A percentile compares a stretch with the other conserved stretches of the same genome.
phyloP scores from a whole-genome alignment of 1,284 basidiomycete species.

The Heterobasidion irregulare region DNA sequence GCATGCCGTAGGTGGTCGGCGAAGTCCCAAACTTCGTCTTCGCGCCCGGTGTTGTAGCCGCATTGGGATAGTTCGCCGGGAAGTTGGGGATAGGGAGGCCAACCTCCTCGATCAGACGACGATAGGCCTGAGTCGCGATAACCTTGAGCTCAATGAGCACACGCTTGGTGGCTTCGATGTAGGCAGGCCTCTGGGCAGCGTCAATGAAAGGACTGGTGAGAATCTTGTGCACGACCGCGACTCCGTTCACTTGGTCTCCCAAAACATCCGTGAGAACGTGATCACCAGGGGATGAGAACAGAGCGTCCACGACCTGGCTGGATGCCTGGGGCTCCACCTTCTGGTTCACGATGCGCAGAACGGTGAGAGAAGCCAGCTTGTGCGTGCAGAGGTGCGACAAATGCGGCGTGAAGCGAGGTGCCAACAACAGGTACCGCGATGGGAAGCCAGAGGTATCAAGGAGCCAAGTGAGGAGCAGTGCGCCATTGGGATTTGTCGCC shows the following conservation, averaged over 20 bases:
- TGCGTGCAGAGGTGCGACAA: constrained; percentile 96
- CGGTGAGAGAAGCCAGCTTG: constrained; percentile 92
- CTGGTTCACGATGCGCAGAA: constrained; percentile 89
- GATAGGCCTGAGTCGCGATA: constrained; percentile 87
- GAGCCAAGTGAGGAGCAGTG: constrained; percentile 92
- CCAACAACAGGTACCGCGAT: constrained; percentile 86
- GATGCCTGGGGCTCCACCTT: constrained; percentile 84
- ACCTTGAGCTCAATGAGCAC: constrained; percentile 86
- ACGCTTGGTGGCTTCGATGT: constrained; percentile 81
- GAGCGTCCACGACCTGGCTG: constrained; percentile 70
- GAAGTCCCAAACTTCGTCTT: constrained; percentile 52
- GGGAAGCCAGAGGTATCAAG: constrained; percentile 91
- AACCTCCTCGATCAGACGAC: constrained; percentile 88
- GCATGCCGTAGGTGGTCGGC: constrained; percentile 53
- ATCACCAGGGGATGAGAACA: constrained; percentile 81
- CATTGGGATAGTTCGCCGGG: constrained; percentile 67
- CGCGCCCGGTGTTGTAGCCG: constrained; percentile 45
- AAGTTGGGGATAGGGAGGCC: constrained; percentile 84
- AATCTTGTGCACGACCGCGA: constrained; percentile 90
- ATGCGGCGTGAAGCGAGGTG: constrained; percentile 93
- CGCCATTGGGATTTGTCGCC: constrained; percentile 96
- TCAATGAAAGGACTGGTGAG: constrained; percentile 81
- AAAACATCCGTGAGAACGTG: constrained; percentile 90
- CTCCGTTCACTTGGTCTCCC: constrained; percentile 92
- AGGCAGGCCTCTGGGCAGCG: constrained; percentile 54